Evolutionary conservation across 1,284 basidiomycete genomes (phyloP).

Genomic region (Laetiporus sulphureus): DNA sequence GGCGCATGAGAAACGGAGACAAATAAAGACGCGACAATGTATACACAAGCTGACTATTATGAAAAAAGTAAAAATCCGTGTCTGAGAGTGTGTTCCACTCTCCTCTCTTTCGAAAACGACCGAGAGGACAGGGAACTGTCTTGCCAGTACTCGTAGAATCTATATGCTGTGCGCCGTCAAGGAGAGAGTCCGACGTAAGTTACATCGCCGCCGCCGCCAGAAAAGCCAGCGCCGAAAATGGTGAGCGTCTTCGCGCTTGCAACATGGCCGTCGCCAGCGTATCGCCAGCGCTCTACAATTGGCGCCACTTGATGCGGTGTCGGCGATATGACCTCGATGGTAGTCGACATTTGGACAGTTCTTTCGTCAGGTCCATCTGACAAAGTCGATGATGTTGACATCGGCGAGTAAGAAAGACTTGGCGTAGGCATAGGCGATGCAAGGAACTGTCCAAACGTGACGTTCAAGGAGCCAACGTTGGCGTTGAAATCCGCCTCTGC

Average conservation of each 20-base stretch:
- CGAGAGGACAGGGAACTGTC: constrained; percentile 19
- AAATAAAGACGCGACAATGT: no score
- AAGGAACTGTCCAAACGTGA: no score
- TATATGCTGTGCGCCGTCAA: constrained; percentile 7
- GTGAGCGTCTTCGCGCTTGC: no score
- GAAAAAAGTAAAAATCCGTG: constrained; percentile 11
- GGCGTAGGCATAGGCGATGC: constrained; percentile 24
- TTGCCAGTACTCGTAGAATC: constrained; percentile 11
- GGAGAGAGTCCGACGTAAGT: constrained; percentile 14
- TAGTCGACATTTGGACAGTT: constrained; percentile 25
- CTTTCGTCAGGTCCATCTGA: constrained; percentile 27
- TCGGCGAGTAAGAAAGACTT: constrained; percentile 23
- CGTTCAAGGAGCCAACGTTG: no score
- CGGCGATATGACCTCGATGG: constrained; percentile 20
- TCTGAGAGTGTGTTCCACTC: constrained; percentile 14
- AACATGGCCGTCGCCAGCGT: no score
- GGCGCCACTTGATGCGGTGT: no score
- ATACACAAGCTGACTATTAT: no score
- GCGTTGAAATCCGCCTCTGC: no score
- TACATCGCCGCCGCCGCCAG: no score
- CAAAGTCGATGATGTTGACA: constrained; percentile 23
- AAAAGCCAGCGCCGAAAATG: constrained; percentile 4
- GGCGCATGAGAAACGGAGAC: no score
- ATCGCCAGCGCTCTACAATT: no score
- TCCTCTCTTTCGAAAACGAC: constrained; percentile 22